Evolutionary conservation across 2,329 filamentous ascomycete species (phyloP).

Genomic region (Fusarium sp.): DNA sequence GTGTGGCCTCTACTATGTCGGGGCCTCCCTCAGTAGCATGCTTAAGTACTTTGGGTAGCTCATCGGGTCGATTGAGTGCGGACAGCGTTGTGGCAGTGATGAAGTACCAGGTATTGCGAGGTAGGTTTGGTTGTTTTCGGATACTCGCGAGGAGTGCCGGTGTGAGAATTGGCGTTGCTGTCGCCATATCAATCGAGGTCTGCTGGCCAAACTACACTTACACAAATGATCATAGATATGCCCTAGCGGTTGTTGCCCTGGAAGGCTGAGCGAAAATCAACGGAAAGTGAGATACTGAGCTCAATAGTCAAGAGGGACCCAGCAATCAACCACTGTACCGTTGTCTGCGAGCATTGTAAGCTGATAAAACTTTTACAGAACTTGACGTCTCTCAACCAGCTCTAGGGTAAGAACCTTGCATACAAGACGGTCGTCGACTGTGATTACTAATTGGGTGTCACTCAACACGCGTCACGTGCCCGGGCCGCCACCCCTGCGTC

Average conservation of each 20-base stretch:
- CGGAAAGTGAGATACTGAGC: too few species aligned
- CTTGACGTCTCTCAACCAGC: slow-evolving; percentile 1
- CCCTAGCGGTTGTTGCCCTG: too few species aligned
- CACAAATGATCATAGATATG: neutral
- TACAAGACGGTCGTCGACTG: neutral
- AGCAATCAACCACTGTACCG: neutral
- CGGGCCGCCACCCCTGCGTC: slow-evolving; percentile 45
- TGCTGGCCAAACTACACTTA: neutral
- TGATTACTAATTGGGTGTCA: slow-evolving; percentile 16
- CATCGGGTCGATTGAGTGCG: slow-evolving; percentile 45
- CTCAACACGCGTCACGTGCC: slow-evolving; percentile 44
- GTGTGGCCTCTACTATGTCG: neutral
- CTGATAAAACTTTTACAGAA: neutral
- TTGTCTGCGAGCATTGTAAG: too few species aligned
- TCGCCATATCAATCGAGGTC: slow-evolving; percentile 15
- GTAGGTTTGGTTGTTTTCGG: slow-evolving; percentile 43
- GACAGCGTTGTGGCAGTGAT: slow-evolving; percentile 47
- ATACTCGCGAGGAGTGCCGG: slow-evolving; percentile 42
- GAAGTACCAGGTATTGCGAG: slow-evolving; percentile 47
- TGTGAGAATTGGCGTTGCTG: slow-evolving; percentile 40
- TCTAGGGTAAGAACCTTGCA: slow-evolving; percentile 38
- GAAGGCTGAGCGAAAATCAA: too few species aligned
- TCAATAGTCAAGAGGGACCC: neutral
- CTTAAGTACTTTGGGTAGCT: slow-evolving; percentile 38
- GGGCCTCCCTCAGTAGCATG: slow-evolving; percentile 25